A percentile compares a stretch with the other conserved stretches of the same genome.
Evolutionary conservation across 768 basidiomycete species (phyloP).

Genomic region (Trametes sanguinea): DNA sequence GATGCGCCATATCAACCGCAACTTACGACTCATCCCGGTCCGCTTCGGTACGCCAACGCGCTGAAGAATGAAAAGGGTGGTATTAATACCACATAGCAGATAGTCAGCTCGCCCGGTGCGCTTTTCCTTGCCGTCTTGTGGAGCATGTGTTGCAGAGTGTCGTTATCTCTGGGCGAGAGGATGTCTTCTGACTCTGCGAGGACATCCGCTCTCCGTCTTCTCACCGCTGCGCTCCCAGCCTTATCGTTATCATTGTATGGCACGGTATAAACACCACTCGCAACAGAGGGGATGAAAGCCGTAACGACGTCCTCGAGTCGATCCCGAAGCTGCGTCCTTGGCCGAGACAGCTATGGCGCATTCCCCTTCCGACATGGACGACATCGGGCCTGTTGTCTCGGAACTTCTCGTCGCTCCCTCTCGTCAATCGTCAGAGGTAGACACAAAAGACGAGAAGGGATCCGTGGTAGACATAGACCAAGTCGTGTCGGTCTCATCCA

Average conservation of each 20-base stretch:
- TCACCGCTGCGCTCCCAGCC: neutral
- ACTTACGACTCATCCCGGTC: too few species aligned
- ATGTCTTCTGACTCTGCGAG: neutral
- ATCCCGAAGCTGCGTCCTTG: too few species aligned
- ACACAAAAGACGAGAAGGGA: constrained; percentile 16
- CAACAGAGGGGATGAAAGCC: too few species aligned
- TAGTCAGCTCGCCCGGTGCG: too few species aligned
- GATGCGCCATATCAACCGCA: too few species aligned
- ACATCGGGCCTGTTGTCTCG: neutral
- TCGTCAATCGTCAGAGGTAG: neutral
- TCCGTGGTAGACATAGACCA: neutral
- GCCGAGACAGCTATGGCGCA: neutral
- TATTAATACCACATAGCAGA: too few species aligned
- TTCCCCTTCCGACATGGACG: neutral
- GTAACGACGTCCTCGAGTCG: too few species aligned
- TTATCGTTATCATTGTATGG: neutral
- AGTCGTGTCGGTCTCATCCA: constrained; percentile 5
- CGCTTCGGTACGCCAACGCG: too few species aligned
- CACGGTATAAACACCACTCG: neutral
- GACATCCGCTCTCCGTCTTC: neutral
- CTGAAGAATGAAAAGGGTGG: too few species aligned
- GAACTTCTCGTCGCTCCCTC: neutral
- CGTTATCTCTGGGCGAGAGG: neutral
- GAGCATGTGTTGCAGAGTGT: too few species aligned
- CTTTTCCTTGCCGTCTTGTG: too few species aligned